Evolutionary conservation across 2,329 filamentous ascomycete species (phyloP), one percentile per base, ranked within the genome.

Genomic region (Colletotrichum sidae): DNA sequence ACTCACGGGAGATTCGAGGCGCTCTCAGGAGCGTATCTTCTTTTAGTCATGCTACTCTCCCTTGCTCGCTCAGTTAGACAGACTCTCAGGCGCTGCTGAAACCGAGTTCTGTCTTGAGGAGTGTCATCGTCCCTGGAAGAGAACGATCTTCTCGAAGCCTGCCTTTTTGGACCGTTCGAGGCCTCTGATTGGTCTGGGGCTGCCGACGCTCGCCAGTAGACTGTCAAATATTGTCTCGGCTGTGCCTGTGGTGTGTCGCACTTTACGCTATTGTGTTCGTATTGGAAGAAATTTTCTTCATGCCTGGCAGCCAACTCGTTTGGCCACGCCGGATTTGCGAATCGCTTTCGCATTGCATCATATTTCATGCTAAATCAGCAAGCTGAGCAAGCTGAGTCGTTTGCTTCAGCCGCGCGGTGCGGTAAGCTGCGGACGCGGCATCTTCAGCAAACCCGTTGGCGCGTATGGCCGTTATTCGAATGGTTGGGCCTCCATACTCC

Each of bases 51-150:
- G 34, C 39, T 52, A 13, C 25, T 42, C 37, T 45, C 17, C 17
- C 17, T 17, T 17, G 17, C 17, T 17, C 38, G 15, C 12, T 62
- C 41, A 47, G 57, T 65, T 58, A 46, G 62, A 56, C 53, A 60
- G 15, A 39, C 58, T 62, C 58, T 62, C 47, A 52, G 62, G 62
- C 58, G 47, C 41, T 65, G 52, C 58, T 65, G 58, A 65, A 65
- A 62, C 62, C 58, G 39, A 55, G 34, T 35, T 35, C 35, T 52
- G 39, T 53, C 51, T 39, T 33, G 57, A n/a, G 41, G 39, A 17
- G 45, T 39, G 44, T 42, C 57, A 53, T 65, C 37, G 34, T 44
- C 47, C 59, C 62, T 62, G 53, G 58, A 62, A 62, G 42, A 13
- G 38, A 42, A 49, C 45, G 39, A 60, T 61, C 41, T 65, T 65